phyloP scores from a whole-genome alignment of 768 basidiomycete genomes.

The Amanita pallidorosea region DNA sequence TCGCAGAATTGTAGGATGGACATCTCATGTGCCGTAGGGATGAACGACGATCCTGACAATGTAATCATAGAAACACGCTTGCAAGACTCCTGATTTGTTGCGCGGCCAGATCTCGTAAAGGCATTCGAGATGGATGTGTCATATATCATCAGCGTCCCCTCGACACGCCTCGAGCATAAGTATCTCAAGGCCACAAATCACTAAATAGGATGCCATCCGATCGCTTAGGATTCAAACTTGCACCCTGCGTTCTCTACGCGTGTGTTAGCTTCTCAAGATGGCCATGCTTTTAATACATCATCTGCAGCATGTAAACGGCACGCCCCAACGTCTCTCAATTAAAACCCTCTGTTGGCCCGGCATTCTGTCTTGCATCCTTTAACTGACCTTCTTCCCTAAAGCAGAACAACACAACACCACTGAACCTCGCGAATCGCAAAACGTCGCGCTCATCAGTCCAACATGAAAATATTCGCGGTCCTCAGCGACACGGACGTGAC shows the following conservation, averaged over 20 bases:
- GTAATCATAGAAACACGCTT: background rate
- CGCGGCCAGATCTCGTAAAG: too few species aligned
- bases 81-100: background rate
- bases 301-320: constrained; percentile 4
- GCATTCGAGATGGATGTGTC: too few species aligned
- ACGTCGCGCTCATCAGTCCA: constrained; percentile 7
- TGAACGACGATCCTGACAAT: background rate
- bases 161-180: background rate
- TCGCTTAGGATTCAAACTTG: background rate
- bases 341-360: background rate
- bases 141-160: background rate
- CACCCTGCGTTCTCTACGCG: background rate
- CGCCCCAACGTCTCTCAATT: background rate
- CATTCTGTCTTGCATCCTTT: constrained; percentile 1
- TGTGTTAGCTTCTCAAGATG: background rate
- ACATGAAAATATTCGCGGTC: constrained; percentile 40
- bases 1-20: constrained; percentile 49
- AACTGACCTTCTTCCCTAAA: background rate
- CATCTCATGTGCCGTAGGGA: background rate
- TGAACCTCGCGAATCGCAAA: background rate
- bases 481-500: constrained; percentile 55
- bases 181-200: background rate
- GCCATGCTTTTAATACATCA: background rate
- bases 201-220: background rate
- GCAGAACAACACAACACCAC: background rate